Percentiles rank a stretch among this genome's conserved stretches.
Evolutionary conservation across 768 basidiomycete genomes (phyloP).

Genomic region (Boletus pseudo-olivaceus): DNA sequence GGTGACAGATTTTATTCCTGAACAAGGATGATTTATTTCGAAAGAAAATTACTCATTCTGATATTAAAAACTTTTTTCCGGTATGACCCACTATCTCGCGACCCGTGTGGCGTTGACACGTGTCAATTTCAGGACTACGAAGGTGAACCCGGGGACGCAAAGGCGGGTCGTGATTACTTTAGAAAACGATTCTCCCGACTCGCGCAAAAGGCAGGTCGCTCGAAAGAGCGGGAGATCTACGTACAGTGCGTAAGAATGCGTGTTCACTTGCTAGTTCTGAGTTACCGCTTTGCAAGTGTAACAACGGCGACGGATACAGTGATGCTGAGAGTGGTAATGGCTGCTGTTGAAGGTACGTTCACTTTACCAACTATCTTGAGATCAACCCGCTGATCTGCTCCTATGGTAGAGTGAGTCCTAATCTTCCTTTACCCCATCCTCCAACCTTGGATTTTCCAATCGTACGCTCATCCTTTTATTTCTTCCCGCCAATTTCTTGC

Average conservation of each 20-base stretch:
- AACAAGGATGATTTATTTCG: constrained; percentile 96
- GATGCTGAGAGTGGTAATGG: constrained; percentile 88
- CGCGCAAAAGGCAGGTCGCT: constrained; percentile 80
- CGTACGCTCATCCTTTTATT: constrained; percentile 27
- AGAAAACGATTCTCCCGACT: constrained; percentile 78
- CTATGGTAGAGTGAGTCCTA: constrained; percentile 61
- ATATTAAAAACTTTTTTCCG: constrained; percentile 88
- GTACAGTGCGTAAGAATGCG: constrained; percentile 65
- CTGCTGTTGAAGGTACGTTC: constrained; percentile 85
- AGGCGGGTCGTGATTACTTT: constrained; percentile 86
- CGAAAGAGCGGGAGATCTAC: constrained; percentile 87
- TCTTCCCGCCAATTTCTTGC: constrained; percentile 12
- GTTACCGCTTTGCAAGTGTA: constrained; percentile 43
- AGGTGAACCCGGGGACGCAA: constrained; percentile 67
- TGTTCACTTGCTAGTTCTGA: constrained; percentile 8
- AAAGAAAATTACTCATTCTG: constrained; percentile 74
- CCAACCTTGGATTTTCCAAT: constrained; percentile 17
- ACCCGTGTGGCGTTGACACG: not conserved
- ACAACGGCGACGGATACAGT: constrained; percentile 91
- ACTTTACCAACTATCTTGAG: not conserved
- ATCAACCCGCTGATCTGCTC: constrained; percentile 13
- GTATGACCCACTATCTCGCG: constrained; percentile 38
- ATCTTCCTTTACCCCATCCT: constrained; percentile 24
- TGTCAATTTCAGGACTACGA: constrained; percentile 67
- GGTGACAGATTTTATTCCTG: constrained; percentile 78